A percentile compares a stretch with the other conserved stretches of the same genome.
phyloP scores from a whole-genome alignment of 768 basidiomycete genomes.

The Tubosaeta sp. region DNA sequence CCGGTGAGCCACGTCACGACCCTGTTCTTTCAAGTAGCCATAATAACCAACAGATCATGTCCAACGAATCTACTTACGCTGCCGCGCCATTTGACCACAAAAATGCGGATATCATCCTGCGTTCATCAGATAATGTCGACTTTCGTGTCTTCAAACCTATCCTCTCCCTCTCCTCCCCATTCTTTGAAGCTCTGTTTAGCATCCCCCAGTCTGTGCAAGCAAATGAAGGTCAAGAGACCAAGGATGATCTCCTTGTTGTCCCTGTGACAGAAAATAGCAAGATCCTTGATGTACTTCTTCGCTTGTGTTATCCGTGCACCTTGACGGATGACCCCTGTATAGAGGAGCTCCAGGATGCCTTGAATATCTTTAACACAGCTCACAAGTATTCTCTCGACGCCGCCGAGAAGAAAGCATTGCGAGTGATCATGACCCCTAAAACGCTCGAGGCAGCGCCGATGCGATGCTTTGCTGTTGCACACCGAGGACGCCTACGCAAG shows the following conservation, averaged over 20 bases:
- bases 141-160: slow-evolving; percentile 30
- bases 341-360: slow-evolving; percentile 3
- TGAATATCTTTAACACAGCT: slow-evolving; percentile 11
- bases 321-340: slow-evolving; percentile 17
- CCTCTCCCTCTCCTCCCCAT: slow-evolving; percentile 31
- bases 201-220: slow-evolving; percentile 22
- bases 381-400: slow-evolving; percentile 16
- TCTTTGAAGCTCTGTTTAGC: slow-evolving; percentile 32
- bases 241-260: slow-evolving; percentile 20
- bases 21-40: not conserved
- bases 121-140: too few relatives aligned
- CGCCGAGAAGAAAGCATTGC: slow-evolving; percentile 14
- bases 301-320: slow-evolving; percentile 27
- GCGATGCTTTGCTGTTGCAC: slow-evolving; percentile 30
- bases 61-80: not conserved
- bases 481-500: slow-evolving; percentile 13
- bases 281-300: slow-evolving; percentile 21
- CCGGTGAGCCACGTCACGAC: not conserved
- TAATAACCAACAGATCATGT: not conserved
- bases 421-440: slow-evolving; percentile 16
- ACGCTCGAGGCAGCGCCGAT: slow-evolving; percentile 21
- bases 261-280: slow-evolving; percentile 17
- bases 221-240: slow-evolving; percentile 6
- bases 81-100: not conserved
- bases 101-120: too few relatives aligned